Conservation (phyloP, 2,329 filamentous ascomycete species). For the Spiromastix sp. region DNA sequence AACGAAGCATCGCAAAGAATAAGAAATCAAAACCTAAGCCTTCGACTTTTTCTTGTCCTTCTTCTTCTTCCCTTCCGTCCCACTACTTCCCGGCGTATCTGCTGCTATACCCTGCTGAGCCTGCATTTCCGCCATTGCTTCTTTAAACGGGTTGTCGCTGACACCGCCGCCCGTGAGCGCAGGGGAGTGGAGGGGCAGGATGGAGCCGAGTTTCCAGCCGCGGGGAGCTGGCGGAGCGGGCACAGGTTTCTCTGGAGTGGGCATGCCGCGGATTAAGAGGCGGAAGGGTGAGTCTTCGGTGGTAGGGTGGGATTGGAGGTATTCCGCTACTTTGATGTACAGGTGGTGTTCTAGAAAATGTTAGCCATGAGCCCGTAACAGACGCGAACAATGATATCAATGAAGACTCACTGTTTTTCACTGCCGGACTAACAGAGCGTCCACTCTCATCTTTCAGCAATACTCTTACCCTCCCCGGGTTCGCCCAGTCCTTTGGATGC, state of each 20-base stretch:
- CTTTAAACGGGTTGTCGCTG: slow-evolving; percentile 86
- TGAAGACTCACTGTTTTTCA: slow-evolving; percentile 52
- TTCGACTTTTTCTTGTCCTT: slow-evolving; percentile 43
- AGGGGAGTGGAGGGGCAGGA: slow-evolving; percentile 78
- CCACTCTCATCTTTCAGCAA: slow-evolving; percentile 51
- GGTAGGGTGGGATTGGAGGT: slow-evolving; percentile 69
- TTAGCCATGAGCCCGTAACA: not conserved
- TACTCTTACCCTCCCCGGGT: slow-evolving; percentile 82
- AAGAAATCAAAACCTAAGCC: slow-evolving; percentile 17
- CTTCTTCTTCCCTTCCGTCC: slow-evolving; percentile 31
- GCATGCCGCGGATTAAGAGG: slow-evolving; percentile 63
- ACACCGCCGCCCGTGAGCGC: slow-evolving; percentile 89
- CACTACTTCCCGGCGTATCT: slow-evolving; percentile 40
- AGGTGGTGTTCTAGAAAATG: slow-evolving; percentile 62
- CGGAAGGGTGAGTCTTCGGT: slow-evolving; percentile 60
- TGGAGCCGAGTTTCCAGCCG: slow-evolving; percentile 80
- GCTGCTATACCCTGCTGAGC: slow-evolving; percentile 37
- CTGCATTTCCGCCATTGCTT: slow-evolving; percentile 93
- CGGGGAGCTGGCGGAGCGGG: slow-evolving; percentile 66
- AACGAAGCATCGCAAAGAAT: no score
- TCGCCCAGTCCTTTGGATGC: slow-evolving; percentile 96
- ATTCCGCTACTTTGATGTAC: slow-evolving; percentile 66
- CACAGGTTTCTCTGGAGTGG: slow-evolving; percentile 56
- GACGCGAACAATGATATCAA: not conserved
- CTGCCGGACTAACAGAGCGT: slow-evolving; percentile 36